Evolutionary conservation across 2,329 filamentous ascomycete species (phyloP), one percentile per base, ranked within the genome.

Genomic region (Pestalotiopsis fici): DNA sequence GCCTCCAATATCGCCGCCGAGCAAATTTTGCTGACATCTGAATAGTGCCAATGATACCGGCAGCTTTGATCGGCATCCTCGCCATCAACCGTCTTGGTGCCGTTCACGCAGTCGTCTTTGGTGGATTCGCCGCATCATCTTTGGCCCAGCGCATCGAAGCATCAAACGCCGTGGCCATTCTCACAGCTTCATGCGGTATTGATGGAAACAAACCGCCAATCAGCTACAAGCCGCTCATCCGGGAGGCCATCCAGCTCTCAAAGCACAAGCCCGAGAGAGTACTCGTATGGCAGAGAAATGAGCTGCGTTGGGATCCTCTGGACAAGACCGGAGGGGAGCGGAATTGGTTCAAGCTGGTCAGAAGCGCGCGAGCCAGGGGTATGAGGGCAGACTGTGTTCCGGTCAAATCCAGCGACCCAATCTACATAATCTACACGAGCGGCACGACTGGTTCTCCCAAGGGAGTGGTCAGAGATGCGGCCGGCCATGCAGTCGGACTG

Each of bases 11-110:
- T 6, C 37, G 11, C 12, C 35, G 50, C 6, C 43, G 9, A 1
- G 11, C n/a, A 23, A 57, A 55, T 64, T 21, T 7, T 31, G 27
- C 57, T 37, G 27, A 43, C 59, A 27, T 69, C 70, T 43, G 65
- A 67, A 27, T 70, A 93, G 91, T 98, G 95, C 95, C 95, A 65
- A 98, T 98, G 95, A 93, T 98, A 56, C 95, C 95, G 0, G 91
- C 93, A 0, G 93, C 94, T 1, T 78, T 97, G n/a, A 89, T 97
- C 69, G 95, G 92, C 11, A 94, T 96, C 71, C 88, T 98, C 3
- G 94, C 95, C 27, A 88, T 92, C 68, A 90, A 90, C 69, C 89
- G 94, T 11, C 84, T 98, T 0, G 95, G 95, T 12, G 95, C 94
- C 18, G 89, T 98, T 64, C 95, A 98, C 77, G 90, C 93, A 3